Conservation (phyloP, 139 green algal genomes). For the Zygnema circumcarinatum region DNA sequence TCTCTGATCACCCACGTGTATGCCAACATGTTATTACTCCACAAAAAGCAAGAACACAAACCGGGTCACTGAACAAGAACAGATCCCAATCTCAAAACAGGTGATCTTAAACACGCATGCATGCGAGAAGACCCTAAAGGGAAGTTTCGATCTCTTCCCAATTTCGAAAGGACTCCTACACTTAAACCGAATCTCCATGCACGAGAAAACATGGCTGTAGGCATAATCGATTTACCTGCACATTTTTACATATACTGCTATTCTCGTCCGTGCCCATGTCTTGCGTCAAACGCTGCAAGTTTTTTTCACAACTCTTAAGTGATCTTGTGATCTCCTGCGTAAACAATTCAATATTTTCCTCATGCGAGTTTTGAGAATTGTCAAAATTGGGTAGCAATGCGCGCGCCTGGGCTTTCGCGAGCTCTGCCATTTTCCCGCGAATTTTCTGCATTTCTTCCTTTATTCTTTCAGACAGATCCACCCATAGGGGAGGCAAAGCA, state of each 20-base stretch:
- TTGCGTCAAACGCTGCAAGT: conserved; percentile 39
- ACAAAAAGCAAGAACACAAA: too few species aligned
- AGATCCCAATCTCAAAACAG: too few species aligned
- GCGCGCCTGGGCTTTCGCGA: conserved; percentile 57
- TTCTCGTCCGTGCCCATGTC: conserved; percentile 17
- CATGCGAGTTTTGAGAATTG: conserved; percentile 51
- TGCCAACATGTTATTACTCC: too few species aligned
- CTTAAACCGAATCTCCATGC: too few species aligned
- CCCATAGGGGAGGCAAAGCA: conserved; percentile 55
- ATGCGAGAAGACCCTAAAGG: too few species aligned
- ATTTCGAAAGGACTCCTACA: too few species aligned
- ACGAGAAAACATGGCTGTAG: too few species aligned
- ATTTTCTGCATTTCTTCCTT: conserved; percentile 46
- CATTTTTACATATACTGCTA: conserved; percentile 56
- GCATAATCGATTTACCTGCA: conserved; percentile 52
- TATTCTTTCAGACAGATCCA: conserved; percentile 55
- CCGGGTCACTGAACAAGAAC: too few species aligned
- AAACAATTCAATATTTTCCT: conserved; percentile 61
- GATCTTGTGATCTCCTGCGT: conserved; percentile 60
- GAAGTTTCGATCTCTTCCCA: too few species aligned
- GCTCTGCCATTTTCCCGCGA: conserved; percentile 61
- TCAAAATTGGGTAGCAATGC: conserved; percentile 66
- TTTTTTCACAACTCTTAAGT: conserved; percentile 60
- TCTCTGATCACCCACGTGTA: conserved; percentile 38
- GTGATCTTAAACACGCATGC: too few species aligned